Evolutionary conservation across 2,329 filamentous ascomycete species (phyloP).

Genomic region (Achaetomium macrosporum): DNA sequence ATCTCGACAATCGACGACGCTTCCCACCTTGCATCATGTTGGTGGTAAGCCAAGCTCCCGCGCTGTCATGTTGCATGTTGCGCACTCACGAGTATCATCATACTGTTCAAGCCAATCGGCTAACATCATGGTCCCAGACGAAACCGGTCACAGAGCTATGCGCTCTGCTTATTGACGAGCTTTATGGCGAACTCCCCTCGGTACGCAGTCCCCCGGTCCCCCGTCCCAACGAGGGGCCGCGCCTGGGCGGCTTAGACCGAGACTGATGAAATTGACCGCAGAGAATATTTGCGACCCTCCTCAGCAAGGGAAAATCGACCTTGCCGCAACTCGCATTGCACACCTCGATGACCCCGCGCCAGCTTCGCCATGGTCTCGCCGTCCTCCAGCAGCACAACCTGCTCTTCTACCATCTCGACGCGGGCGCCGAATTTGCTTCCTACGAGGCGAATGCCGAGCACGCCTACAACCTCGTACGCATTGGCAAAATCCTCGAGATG

Average conservation of each 20-base stretch:
- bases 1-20: constrained; percentile 21
- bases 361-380: constrained; percentile 74
- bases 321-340: constrained; percentile 63
- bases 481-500: constrained; percentile 73
- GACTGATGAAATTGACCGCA: constrained; percentile 33
- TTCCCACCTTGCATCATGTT: constrained; percentile 28
- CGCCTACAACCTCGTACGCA: constrained; percentile 76
- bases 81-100: not conserved
- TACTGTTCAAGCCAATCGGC: constrained; percentile 1
- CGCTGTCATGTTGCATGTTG: not conserved
- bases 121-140: constrained; percentile 41
- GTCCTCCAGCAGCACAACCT: constrained; percentile 87
- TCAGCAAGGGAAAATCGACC: constrained; percentile 71
- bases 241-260: not conserved
- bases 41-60: constrained; percentile 27
- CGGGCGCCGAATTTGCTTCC: constrained; percentile 57
- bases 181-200: constrained; percentile 85
- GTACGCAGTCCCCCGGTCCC: constrained; percentile 48
- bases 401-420: constrained; percentile 64
- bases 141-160: constrained; percentile 83
- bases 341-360: constrained; percentile 65
- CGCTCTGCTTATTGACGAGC: constrained; percentile 79
- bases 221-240: not conserved
- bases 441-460: constrained; percentile 80
- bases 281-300: constrained; percentile 78